phyloP scores from a whole-genome alignment of 805 yeast species.

The Kodamaea laetipori region DNA sequence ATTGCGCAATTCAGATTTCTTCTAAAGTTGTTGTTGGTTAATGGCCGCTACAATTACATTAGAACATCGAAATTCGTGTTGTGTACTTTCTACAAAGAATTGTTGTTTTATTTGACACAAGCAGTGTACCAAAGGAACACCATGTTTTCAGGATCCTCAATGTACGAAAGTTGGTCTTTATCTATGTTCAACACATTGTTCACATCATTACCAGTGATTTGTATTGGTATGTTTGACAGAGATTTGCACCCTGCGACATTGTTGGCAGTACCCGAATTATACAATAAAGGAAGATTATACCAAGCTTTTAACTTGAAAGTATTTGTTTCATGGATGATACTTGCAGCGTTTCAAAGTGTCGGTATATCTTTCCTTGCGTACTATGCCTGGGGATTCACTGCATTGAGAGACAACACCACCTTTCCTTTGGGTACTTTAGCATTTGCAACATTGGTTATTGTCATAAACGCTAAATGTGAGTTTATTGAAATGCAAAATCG shows the following conservation, averaged over 20 bases:
- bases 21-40: slow-evolving; percentile 81
- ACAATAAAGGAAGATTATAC: slow-evolving; percentile 71
- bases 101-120: slow-evolving; percentile 86
- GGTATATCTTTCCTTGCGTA: slow-evolving; percentile 67
- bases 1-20: slow-evolving; percentile 91
- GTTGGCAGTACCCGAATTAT: slow-evolving; percentile 88
- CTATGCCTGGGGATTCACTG: slow-evolving; percentile 69
- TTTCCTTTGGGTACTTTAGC: slow-evolving; percentile 80
- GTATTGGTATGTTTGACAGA: slow-evolving; percentile 93
- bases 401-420: slow-evolving; percentile 70
- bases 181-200: slow-evolving; percentile 97
- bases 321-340: slow-evolving; percentile 75
- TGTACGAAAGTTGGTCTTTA: slow-evolving; percentile 94
- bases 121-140: slow-evolving; percentile 83
- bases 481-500: slow-evolving; percentile 78
- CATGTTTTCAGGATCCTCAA: slow-evolving; percentile 86
- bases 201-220: slow-evolving; percentile 87
- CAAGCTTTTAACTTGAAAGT: slow-evolving; percentile 70
- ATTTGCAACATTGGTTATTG: slow-evolving; percentile 68
- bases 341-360: slow-evolving; percentile 74
- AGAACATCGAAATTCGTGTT: slow-evolving; percentile 89
- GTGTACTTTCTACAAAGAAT: slow-evolving; percentile 92
- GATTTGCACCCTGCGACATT: slow-evolving; percentile 88
- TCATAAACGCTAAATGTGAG: slow-evolving; percentile 78
- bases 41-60: slow-evolving; percentile 93